Evolutionary conservation across 2,329 filamentous ascomycete species (phyloP).

Genomic region (Pseudogymnoascus sp.): DNA sequence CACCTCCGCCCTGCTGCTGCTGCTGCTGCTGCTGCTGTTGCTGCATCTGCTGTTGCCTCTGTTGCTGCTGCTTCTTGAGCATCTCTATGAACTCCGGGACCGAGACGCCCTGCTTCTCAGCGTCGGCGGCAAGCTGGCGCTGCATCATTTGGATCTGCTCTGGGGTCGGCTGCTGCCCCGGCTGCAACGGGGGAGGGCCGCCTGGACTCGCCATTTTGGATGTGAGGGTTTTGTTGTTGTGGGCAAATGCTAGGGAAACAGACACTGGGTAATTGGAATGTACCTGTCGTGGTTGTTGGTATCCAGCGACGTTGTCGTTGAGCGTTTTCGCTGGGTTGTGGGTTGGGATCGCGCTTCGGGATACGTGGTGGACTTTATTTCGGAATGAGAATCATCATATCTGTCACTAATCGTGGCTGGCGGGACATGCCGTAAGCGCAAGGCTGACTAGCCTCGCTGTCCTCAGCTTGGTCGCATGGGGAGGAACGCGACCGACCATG

Average conservation of each 20-base stretch:
- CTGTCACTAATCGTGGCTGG: background rate
- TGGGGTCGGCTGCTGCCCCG: constrained; percentile 52
- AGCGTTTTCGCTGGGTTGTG: background rate
- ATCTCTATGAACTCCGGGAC: constrained; percentile 76
- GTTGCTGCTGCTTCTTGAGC: constrained; percentile 38
- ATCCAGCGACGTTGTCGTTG: background rate
- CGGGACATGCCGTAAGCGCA: background rate
- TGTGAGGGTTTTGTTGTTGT: constrained; percentile 16
- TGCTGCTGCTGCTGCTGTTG: constrained; percentile 30
- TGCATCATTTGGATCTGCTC: constrained; percentile 84
- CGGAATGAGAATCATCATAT: background rate
- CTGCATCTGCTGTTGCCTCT: constrained; percentile 25
- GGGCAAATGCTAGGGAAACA: background rate
- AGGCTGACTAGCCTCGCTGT: background rate
- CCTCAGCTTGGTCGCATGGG: background rate
- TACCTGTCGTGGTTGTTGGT: background rate
- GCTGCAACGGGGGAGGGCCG: constrained; percentile 18
- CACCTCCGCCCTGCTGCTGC: constrained; percentile 19
- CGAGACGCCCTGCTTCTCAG: constrained; percentile 74
- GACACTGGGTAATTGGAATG: background rate
- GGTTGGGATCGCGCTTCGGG: background rate
- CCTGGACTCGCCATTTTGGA: constrained; percentile 16
- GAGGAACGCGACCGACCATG: background rate
- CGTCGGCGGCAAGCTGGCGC: constrained; percentile 72
- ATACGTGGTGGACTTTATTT: background rate